Conservation (phyloP, 1,284 basidiomycete genomes). For the Cryptococcus sp. region DNA sequence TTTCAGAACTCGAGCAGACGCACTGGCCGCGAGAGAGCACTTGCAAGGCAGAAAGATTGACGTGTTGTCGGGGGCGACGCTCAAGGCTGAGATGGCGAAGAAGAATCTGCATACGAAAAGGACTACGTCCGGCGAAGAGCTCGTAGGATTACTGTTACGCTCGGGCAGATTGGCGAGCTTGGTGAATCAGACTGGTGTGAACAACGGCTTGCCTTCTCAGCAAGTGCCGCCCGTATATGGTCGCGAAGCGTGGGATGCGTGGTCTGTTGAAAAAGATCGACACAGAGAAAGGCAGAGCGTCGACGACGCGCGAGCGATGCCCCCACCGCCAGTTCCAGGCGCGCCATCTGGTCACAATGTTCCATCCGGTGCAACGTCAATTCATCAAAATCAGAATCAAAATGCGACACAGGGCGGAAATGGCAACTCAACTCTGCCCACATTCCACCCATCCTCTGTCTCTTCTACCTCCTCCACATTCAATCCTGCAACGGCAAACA, state of each 20-base stretch:
- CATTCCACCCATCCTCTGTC: background rate
- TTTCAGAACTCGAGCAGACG: slow-evolving; percentile 84
- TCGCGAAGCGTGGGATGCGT: slow-evolving; percentile 45
- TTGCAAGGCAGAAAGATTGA: slow-evolving; percentile 91
- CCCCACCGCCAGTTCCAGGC: slow-evolving; percentile 9
- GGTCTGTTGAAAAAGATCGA: slow-evolving; percentile 13
- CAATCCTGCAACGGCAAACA: background rate
- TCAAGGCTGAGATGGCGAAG: slow-evolving; percentile 99
- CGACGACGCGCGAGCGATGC: slow-evolving; percentile 10
- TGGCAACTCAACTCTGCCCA: slow-evolving; percentile 1
- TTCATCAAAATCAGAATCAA: background rate
- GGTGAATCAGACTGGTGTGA: slow-evolving; percentile 12
- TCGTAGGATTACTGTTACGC: slow-evolving; percentile 43
- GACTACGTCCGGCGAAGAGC: slow-evolving; percentile 59
- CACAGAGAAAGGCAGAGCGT: slow-evolving; percentile 8
- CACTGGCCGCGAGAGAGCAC: slow-evolving; percentile 81
- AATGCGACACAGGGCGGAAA: background rate
- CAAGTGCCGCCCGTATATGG: slow-evolving; percentile 15
- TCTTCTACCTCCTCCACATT: slow-evolving; percentile 1
- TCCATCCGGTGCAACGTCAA: background rate
- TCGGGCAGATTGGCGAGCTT: slow-evolving; percentile 38
- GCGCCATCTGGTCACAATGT: background rate
- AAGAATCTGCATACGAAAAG: slow-evolving; percentile 97
- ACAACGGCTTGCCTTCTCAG: background rate
- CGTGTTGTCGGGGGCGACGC: slow-evolving; percentile 86